A percentile compares a stretch with the other conserved stretches of the same genome.
These are phyloP conservation scores for Nyctanthes arbortristis DNA, from an alignment of 257 asterid genomes.

Conservation along the genomic window DNA sequence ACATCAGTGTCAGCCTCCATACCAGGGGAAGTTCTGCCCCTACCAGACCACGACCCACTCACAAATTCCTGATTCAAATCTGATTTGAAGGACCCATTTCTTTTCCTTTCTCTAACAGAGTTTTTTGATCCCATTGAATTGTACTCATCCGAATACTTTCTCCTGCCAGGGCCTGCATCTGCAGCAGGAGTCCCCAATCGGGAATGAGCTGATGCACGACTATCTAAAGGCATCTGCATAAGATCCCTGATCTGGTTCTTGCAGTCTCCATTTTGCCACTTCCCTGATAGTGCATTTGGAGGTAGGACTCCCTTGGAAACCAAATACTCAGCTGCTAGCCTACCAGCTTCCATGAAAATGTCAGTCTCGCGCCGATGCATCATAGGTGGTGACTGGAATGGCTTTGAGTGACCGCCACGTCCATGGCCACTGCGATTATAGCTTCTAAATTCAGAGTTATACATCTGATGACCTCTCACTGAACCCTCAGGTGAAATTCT, in stretches of 20 bases:
- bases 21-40: conserved; percentile 42
- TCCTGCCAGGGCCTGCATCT: conserved; percentile 54
- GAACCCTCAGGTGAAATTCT: conserved; percentile 71
- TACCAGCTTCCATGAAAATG: conserved; percentile 86
- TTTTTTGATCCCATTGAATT: conserved; percentile 46
- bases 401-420: conserved; percentile 64
- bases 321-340: conserved; percentile 83
- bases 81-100: conserved; percentile 54
- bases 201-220: conserved; percentile 64
- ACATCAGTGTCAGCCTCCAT: conserved; percentile 42
- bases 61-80: conserved; percentile 57
- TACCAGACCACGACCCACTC: conserved; percentile 56
- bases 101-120: conserved; percentile 60
- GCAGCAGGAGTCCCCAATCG: conserved; percentile 53
- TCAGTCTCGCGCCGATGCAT: conserved; percentile 53
- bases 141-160: conserved; percentile 60
- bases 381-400: conserved; percentile 50
- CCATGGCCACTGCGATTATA: conserved; percentile 70
- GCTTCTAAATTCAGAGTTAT: conserved; percentile 60
- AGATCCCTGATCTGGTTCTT: conserved; percentile 44
- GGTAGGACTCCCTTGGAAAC: conserved; percentile 79
- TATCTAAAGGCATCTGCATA: conserved; percentile 35
- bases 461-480: conserved; percentile 59
- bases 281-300: conserved; percentile 69
- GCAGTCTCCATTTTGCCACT: conserved; percentile 53